Percentiles rank a stretch among this genome's conserved stretches.
Conservation (phyloP, 352 stramenopile genomes). For the Globisporangium cylindrosporum region DNA sequence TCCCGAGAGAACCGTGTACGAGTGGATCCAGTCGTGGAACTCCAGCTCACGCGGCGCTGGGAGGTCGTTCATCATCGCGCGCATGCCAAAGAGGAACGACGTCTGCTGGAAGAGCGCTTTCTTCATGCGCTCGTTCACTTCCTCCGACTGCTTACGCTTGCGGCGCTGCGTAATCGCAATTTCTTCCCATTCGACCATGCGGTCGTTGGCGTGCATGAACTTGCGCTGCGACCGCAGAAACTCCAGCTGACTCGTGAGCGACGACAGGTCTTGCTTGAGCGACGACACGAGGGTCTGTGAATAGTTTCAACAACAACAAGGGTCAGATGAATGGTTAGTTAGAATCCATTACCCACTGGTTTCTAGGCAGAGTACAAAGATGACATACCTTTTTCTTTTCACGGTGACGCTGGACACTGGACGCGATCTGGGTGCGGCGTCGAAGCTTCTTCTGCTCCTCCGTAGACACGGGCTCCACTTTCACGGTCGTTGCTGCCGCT, state of each 20-base stretch:
- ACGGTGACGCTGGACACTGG: constrained; percentile 59
- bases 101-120: constrained; percentile 71
- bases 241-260: constrained; percentile 40
- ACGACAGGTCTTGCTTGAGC: constrained; percentile 42
- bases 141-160: constrained; percentile 56
- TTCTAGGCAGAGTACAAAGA: not conserved
- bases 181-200: constrained; percentile 56
- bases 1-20: constrained; percentile 51
- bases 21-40: constrained; percentile 78
- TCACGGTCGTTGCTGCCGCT: not conserved
- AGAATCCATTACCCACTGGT: not conserved
- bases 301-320: not conserved
- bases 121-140: constrained; percentile 56
- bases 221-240: constrained; percentile 42
- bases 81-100: constrained; percentile 52
- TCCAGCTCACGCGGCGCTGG: constrained; percentile 46
- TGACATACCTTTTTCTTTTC: constrained; percentile 53
- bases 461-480: constrained; percentile 26
- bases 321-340: not conserved
- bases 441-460: constrained; percentile 62
- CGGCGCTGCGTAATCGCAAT: constrained; percentile 55
- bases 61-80: constrained; percentile 36
- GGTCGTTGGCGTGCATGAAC: constrained; percentile 37
- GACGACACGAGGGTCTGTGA: constrained; percentile 36
- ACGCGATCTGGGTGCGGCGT: constrained; percentile 58